phyloP scores from a whole-genome alignment of 306 rosid genomes.

The Cicer judaicum region DNA sequence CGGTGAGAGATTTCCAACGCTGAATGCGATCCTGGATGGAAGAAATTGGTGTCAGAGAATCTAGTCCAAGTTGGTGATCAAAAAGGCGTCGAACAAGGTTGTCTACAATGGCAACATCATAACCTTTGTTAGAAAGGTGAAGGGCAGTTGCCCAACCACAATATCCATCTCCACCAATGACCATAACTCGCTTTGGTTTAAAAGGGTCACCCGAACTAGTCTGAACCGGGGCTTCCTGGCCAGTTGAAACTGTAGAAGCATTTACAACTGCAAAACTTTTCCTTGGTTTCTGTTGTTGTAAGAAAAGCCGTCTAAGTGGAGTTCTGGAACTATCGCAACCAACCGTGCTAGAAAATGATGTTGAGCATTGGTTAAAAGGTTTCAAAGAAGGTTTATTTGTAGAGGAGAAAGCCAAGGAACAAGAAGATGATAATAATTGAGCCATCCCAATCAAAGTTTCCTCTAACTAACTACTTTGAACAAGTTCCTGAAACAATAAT shows the following conservation, averaged over 20 bases:
- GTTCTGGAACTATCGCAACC: constrained; percentile 49
- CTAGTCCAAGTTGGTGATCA: constrained; percentile 90
- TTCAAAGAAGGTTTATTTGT: constrained; percentile 57
- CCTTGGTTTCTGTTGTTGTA: constrained; percentile 50
- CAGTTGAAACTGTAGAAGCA: constrained; percentile 66
- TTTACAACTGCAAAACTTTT: constrained; percentile 45
- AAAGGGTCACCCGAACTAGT: constrained; percentile 57
- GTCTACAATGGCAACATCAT: constrained; percentile 91
- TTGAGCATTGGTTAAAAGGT: constrained; percentile 51
- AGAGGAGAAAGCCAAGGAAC: constrained; percentile 59
- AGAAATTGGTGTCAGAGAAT: constrained; percentile 85
- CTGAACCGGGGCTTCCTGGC: constrained; percentile 61
- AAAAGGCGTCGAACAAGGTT: constrained; percentile 87
- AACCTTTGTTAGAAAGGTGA: constrained; percentile 90
- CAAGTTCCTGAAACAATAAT: constrained; percentile 51
- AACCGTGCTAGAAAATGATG: constrained; percentile 50
- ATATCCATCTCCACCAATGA: constrained; percentile 97
- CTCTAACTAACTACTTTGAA: constrained; percentile 31
- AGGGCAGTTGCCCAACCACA: constrained; percentile 99
- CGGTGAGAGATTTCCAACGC: constrained; percentile 87
- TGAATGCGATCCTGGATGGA: constrained; percentile 83
- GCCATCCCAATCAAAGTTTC: constrained; percentile 60
- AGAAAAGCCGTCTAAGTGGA: constrained; percentile 56
- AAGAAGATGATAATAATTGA: constrained; percentile 78
- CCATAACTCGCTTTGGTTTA: constrained; percentile 79